A percentile compares a stretch with the other conserved stretches of the same genome.
phyloP scores from a whole-genome alignment of 257 asterid species.

The Przewalskia tangutica region DNA sequence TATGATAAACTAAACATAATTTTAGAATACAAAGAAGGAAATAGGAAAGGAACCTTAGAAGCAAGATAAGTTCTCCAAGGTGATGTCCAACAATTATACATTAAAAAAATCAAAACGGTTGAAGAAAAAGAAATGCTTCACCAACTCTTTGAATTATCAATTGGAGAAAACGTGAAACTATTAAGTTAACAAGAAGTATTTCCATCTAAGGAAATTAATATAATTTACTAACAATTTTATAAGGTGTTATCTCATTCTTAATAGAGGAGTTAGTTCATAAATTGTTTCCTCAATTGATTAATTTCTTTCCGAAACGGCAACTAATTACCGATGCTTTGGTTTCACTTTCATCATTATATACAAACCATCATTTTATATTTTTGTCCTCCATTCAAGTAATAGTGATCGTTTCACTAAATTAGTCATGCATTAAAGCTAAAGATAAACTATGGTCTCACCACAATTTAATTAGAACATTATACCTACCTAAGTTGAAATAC shows the following conservation, averaged over 20 bases:
- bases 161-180: neutral
- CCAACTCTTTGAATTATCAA: neutral
- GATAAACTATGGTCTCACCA: neutral
- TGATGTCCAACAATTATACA: neutral
- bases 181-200: neutral
- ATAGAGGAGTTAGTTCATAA: neutral
- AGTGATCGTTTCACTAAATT: neutral
- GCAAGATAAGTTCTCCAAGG: neutral
- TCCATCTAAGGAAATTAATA: neutral
- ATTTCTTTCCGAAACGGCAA: neutral
- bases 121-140: neutral
- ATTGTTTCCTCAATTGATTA: neutral
- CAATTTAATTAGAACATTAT: neutral
- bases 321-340: neutral
- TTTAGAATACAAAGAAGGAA: neutral
- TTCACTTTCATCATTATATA: neutral
- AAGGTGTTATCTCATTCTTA: neutral
- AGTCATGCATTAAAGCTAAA: neutral
- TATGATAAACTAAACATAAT: neutral
- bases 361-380: neutral
- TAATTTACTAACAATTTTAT: neutral
- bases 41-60: slow-evolving; percentile 1
- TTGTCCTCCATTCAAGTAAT: neutral
- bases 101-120: neutral
- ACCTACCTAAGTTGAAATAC: neutral